These are phyloP conservation scores for Xylariaceae sp. DNA, from an alignment of 2,329 filamentous ascomycete genomes.

Conservation along the genomic window DNA sequence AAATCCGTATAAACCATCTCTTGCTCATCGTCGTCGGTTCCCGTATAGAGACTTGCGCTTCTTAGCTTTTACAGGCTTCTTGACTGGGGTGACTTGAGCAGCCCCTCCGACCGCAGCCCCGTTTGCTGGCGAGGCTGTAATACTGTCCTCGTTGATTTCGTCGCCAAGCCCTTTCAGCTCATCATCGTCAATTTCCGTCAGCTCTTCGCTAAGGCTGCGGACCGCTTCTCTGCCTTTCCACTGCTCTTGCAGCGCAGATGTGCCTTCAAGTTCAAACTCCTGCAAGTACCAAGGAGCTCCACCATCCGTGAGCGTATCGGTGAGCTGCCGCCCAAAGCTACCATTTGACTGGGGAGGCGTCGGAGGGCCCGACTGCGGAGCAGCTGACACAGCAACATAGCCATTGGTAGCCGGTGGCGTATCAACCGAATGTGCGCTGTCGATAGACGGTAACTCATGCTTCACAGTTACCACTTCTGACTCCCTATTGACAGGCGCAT, in stretches of 20 bases:
- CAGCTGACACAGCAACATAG: slow-evolving; percentile 32
- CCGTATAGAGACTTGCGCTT: slow-evolving; percentile 23
- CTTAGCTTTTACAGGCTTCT: slow-evolving; percentile 22
- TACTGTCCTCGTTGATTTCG: slow-evolving; percentile 47
- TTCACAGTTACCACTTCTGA: slow-evolving; percentile 20
- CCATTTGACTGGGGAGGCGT: slow-evolving; percentile 65
- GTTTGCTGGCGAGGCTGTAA: slow-evolving; percentile 34
- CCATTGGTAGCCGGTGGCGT: slow-evolving; percentile 47
- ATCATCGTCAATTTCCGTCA: slow-evolving; percentile 90
- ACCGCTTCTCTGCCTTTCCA: slow-evolving; percentile 68
- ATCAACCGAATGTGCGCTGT: slow-evolving; percentile 30
- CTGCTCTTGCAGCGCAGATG: slow-evolving; percentile 71
- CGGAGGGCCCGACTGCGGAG: slow-evolving; percentile 45
- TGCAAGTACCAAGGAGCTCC: slow-evolving; percentile 87
- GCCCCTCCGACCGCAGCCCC: slow-evolving; percentile 17
- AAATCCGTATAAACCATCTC: not conserved
- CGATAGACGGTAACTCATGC: slow-evolving; percentile 20
- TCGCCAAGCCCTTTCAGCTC: slow-evolving; percentile 68
- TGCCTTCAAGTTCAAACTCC: slow-evolving; percentile 73
- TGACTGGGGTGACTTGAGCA: slow-evolving; percentile 17
- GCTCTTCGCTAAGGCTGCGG: slow-evolving; percentile 71
- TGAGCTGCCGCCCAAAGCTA: slow-evolving; percentile 44
- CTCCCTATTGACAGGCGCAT: slow-evolving; percentile 24
- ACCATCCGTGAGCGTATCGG: slow-evolving; percentile 59
- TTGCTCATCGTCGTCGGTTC: slow-evolving; percentile 14